These are phyloP conservation scores for Dictyostelium firmibasis DNA, from an alignment of 78 protist genomes.

Conservation along the genomic window DNA sequence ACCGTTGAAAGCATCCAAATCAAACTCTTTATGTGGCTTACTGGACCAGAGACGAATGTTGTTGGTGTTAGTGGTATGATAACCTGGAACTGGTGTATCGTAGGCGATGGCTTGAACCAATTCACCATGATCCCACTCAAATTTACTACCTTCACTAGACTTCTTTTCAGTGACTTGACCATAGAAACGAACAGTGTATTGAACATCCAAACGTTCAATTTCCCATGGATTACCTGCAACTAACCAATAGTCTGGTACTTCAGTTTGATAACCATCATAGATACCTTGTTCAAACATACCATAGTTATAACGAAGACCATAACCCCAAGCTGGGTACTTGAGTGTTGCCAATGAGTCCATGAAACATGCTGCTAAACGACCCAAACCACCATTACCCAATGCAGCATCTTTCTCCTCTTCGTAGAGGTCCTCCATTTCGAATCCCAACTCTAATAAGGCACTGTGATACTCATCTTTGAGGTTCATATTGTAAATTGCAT, in stretches of 20 bases:
- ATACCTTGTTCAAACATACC: conserved; percentile 97
- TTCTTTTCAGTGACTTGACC: conserved; percentile 79
- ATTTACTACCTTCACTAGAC: conserved; percentile 24
- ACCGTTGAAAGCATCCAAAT: conserved; percentile 90
- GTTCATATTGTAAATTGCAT: conserved; percentile 88
- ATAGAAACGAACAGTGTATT: conserved; percentile 84
- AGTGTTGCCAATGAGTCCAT: conserved; percentile 95
- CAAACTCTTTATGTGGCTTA: conserved; percentile 90
- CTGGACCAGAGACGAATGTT: conserved; percentile 97
- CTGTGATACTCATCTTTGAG: conserved; percentile 80
- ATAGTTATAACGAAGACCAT: conserved; percentile 93
- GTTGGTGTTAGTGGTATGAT: conserved; percentile 88
- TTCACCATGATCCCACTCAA: conserved; percentile 90
- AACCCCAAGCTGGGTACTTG: conserved; percentile 93
- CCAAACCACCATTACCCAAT: conserved; percentile 98
- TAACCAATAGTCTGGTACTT: conserved; percentile 95
- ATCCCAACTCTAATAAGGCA: conserved; percentile 84
- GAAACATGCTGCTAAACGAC: conserved; percentile 95
- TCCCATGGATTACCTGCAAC: conserved; percentile 95
- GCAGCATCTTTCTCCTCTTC: conserved; percentile 97
- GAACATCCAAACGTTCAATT: conserved; percentile 87
- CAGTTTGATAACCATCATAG: conserved; percentile 92
- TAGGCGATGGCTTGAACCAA: conserved; percentile 86
- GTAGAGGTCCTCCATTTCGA: conserved; percentile 82
- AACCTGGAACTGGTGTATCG: conserved; percentile 94